These are phyloP conservation scores for Cladosporium sp. DNA, from an alignment of 2,329 filamentous ascomycete species.

Conservation along the genomic window DNA sequence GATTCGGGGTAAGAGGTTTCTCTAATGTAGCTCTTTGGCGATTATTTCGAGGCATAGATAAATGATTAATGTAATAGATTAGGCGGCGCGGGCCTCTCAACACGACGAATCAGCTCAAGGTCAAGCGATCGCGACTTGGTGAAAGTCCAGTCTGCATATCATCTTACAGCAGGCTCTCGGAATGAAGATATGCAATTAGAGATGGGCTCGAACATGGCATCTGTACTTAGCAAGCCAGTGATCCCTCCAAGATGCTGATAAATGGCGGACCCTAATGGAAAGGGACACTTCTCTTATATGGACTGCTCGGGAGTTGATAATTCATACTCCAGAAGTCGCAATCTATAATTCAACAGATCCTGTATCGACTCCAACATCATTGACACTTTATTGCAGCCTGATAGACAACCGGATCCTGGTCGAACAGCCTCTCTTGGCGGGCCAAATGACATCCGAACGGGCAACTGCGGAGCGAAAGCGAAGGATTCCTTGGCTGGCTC, in stretches of 20 bases:
- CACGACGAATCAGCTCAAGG: too few relatives aligned
- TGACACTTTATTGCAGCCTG: not conserved
- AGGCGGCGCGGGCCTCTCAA: too few relatives aligned
- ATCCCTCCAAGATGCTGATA: too few relatives aligned
- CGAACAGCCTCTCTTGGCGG: not conserved
- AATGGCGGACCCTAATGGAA: too few relatives aligned
- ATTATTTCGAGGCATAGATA: not conserved
- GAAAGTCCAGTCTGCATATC: too few relatives aligned
- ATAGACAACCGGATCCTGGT: not conserved
- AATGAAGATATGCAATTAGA: too few relatives aligned
- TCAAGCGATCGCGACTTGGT: too few relatives aligned
- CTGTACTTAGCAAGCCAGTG: too few relatives aligned
- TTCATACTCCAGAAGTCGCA: not conserved
- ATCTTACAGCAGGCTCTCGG: too few relatives aligned
- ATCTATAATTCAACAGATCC: not conserved
- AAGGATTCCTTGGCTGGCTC: not conserved
- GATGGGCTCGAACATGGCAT: too few relatives aligned
- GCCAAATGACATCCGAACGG: not conserved
- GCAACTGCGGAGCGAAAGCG: not conserved
- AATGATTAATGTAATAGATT: too few relatives aligned
- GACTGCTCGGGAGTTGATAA: not conserved
- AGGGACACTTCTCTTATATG: too few relatives aligned
- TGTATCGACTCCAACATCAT: not conserved
- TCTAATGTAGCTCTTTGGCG: not conserved
- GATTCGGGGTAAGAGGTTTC: not conserved